phyloP scores from a whole-genome alignment of 768 basidiomycete genomes.

The Suillus paluster region DNA sequence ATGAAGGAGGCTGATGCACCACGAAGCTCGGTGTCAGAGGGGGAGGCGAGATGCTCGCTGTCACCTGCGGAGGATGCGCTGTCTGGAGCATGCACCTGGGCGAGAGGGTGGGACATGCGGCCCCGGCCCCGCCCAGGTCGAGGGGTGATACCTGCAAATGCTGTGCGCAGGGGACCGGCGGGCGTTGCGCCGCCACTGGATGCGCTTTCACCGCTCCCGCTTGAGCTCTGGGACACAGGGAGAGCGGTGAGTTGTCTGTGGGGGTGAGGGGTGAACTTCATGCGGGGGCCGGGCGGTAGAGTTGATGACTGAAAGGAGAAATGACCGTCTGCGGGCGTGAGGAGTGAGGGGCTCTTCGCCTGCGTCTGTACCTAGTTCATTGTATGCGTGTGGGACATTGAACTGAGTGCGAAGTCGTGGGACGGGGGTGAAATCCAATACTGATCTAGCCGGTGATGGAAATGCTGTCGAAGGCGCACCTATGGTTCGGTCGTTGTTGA shows the following conservation, averaged over 20 bases:
- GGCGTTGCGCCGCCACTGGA: conserved; percentile 36
- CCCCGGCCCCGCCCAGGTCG: conserved; percentile 50
- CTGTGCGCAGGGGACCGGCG: conserved; percentile 46
- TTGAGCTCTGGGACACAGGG: conserved; percentile 54
- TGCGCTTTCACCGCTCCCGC: conserved; percentile 37
- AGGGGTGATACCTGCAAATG: conserved; percentile 70
- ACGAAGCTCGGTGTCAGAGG: conserved; percentile 47
- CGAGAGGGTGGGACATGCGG: conserved; percentile 68
- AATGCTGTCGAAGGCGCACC: conserved; percentile 44
- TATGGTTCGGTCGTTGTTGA: conserved; percentile 28
- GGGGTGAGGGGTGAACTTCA: conserved; percentile 52
- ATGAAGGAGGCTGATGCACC: conserved; percentile 70
- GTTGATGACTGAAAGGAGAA: conserved; percentile 83
- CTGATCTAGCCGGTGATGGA: conserved; percentile 60
- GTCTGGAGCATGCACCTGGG: conserved; percentile 52
- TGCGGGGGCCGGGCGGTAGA: conserved; percentile 77
- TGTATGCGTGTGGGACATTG: conserved; percentile 49
- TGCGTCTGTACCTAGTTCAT: conserved; percentile 39
- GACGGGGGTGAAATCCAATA: conserved; percentile 63
- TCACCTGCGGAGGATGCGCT: conserved; percentile 40
- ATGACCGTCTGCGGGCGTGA: conserved; percentile 73
- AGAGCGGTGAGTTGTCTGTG: conserved; percentile 57
- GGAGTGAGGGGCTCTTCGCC: conserved; percentile 61
- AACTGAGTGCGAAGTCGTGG: conserved; percentile 68
- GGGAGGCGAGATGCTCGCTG: conserved; percentile 30